A percentile compares a stretch with the other conserved stretches of the same genome.
Conservation (phyloP, 441 rosid genomes). For the Brassica balearica region DNA sequence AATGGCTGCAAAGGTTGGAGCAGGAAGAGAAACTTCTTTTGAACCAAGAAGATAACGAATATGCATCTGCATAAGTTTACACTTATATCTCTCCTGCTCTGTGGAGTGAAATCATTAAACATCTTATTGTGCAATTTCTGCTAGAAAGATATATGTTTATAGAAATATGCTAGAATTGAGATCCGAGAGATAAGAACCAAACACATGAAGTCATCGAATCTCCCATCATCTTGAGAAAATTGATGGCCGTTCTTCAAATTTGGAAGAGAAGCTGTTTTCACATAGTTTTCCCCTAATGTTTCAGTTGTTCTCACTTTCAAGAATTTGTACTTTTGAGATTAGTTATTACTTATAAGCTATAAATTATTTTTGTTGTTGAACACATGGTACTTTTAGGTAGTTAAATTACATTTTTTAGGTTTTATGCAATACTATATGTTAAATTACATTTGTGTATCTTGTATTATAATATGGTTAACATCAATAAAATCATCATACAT, state of each 20-base stretch:
- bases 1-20: slow-evolving; percentile 81
- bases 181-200: background rate
- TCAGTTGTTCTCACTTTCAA: background rate
- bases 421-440: background rate
- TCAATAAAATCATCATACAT: background rate
- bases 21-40: slow-evolving; percentile 72
- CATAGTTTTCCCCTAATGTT: background rate
- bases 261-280: background rate
- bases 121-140: background rate
- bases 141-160: slow-evolving; percentile 1
- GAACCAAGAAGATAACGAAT: slow-evolving; percentile 43
- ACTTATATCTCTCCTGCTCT: background rate
- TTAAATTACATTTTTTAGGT: background rate
- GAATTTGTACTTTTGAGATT: background rate
- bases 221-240: background rate
- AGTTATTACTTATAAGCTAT: slow-evolving; percentile 1
- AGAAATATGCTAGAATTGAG: background rate
- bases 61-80: slow-evolving; percentile 14
- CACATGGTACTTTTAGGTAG: background rate
- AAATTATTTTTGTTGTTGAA: background rate
- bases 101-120: slow-evolving; percentile 4
- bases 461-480: background rate
- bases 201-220: background rate
- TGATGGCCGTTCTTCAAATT: background rate
- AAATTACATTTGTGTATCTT: slow-evolving; percentile 1